Conservation (phyloP, 306 rosid species). For the Prunus kanzakura region DNA sequence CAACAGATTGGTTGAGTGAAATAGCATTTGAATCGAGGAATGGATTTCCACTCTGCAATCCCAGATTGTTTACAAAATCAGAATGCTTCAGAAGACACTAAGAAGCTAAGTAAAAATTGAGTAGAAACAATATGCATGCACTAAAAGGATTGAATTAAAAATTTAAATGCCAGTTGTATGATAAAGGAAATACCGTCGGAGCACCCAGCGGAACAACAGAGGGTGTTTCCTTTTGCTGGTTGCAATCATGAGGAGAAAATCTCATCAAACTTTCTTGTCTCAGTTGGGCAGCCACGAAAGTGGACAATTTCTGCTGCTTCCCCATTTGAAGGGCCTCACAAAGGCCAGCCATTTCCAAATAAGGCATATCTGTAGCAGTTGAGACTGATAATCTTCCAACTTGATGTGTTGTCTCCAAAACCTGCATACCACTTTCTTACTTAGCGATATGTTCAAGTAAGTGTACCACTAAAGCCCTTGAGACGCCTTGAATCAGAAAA, state of each 20-base stretch:
- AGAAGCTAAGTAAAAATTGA: neutral
- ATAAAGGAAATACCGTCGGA: constrained; percentile 36
- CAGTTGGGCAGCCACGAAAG: constrained; percentile 42
- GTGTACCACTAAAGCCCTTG: too few species aligned
- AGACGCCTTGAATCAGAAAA: neutral
- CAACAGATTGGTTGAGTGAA: constrained; percentile 35
- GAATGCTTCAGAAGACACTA: neutral
- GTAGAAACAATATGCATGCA: neutral
- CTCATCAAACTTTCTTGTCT: constrained; percentile 35
- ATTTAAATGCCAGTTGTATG: neutral
- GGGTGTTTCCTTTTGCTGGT: constrained; percentile 32
- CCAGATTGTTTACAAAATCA: constrained; percentile 17
- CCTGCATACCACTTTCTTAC: constrained; percentile 36
- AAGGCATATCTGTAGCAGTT: constrained; percentile 61
- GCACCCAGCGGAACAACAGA: constrained; percentile 24
- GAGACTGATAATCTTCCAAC: constrained; percentile 71
- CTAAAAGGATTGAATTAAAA: neutral
- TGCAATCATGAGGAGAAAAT: constrained; percentile 28
- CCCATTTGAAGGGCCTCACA: constrained; percentile 72
- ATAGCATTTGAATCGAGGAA: constrained; percentile 43
- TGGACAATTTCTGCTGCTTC: constrained; percentile 66
- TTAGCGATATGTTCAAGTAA: neutral
- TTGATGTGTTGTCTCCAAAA: constrained; percentile 53
- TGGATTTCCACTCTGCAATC: constrained; percentile 64
- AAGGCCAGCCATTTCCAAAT: constrained; percentile 78